Conservation (phyloP, 305 asterid genomes). For the Lippia alba region DNA sequence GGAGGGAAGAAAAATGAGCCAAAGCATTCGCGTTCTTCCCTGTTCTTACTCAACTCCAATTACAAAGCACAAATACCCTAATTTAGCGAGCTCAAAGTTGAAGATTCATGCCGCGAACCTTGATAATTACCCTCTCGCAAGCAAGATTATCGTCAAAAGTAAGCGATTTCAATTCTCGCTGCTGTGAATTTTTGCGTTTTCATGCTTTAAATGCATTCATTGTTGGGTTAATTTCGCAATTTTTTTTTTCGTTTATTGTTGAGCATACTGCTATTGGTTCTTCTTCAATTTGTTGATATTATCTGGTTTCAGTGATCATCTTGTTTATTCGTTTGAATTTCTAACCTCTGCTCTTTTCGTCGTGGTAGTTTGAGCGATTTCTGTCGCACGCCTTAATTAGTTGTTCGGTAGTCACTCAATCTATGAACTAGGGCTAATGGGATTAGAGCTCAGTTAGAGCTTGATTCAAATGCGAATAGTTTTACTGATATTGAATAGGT, state of each 20-base stretch:
- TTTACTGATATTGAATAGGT: neutral
- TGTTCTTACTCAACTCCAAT: slow-evolving; percentile 57
- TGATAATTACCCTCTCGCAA: slow-evolving; percentile 49
- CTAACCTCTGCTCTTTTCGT: neutral
- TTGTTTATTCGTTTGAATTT: neutral
- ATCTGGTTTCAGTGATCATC: neutral
- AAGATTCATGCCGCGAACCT: slow-evolving; percentile 24
- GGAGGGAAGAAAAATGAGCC: slow-evolving; percentile 33
- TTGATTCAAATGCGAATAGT: neutral
- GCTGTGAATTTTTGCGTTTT: slow-evolving; percentile 19
- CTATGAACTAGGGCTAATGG: neutral
- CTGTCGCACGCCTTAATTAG: neutral
- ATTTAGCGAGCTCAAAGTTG: neutral
- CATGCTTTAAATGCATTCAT: neutral
- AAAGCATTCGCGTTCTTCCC: slow-evolving; percentile 44
- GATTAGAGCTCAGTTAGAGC: neutral
- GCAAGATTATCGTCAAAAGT: slow-evolving; percentile 56
- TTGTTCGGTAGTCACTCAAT: neutral
- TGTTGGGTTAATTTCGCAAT: neutral
- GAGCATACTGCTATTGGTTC: neutral
- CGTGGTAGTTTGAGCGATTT: neutral
- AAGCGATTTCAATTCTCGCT: slow-evolving; percentile 28
- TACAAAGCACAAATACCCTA: slow-evolving; percentile 14
- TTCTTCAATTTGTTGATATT: neutral
- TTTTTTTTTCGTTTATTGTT: neutral